Percentiles rank a stretch among this genome's conserved stretches.
phyloP scores from a whole-genome alignment of 1,139 yeast genomes.

The Eremothecium gossypii region DNA sequence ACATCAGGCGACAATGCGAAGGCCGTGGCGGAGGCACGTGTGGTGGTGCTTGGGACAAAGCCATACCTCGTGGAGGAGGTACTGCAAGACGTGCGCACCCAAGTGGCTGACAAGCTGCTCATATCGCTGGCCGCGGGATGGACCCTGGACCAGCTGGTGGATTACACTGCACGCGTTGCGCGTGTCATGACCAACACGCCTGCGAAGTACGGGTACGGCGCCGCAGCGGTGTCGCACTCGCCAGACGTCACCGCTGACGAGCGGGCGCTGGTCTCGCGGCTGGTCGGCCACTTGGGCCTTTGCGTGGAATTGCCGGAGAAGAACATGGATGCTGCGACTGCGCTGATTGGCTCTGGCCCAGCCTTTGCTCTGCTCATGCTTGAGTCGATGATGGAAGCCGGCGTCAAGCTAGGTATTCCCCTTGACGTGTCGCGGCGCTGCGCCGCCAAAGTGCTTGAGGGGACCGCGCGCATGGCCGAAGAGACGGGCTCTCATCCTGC shows the following conservation, averaged over 20 bases:
- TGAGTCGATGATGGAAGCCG: constrained; percentile 92
- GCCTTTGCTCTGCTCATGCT: constrained; percentile 86
- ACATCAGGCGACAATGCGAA: constrained; percentile 45
- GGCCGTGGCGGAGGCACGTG: constrained; percentile 56
- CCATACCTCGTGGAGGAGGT: constrained; percentile 69
- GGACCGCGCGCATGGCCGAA: constrained; percentile 90
- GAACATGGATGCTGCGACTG: constrained; percentile 94
- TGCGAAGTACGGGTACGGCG: constrained; percentile 83
- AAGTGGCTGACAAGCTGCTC: constrained; percentile 48
- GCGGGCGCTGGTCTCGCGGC: constrained; percentile 45
- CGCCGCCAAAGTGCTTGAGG: constrained; percentile 94
- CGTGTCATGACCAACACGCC: constrained; percentile 99
- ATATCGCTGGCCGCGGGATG: constrained; percentile 90
- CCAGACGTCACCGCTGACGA: constrained; percentile 39
- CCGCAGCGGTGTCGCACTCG: constrained; percentile 80
- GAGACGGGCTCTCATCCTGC: constrained; percentile 85
- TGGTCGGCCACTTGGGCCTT: constrained; percentile 58
- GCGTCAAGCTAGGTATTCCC: constrained; percentile 90
- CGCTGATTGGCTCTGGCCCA: constrained; percentile 93
- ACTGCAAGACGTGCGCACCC: constrained; percentile 35
- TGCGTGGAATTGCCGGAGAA: constrained; percentile 73
- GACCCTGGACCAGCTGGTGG: constrained; percentile 60
- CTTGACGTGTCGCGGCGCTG: constrained; percentile 72
- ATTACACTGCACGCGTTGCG: constrained; percentile 51
- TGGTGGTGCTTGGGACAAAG: constrained; percentile 76